Conservation (phyloP, 139 green algal species). For the Yamagishiella unicocca region DNA sequence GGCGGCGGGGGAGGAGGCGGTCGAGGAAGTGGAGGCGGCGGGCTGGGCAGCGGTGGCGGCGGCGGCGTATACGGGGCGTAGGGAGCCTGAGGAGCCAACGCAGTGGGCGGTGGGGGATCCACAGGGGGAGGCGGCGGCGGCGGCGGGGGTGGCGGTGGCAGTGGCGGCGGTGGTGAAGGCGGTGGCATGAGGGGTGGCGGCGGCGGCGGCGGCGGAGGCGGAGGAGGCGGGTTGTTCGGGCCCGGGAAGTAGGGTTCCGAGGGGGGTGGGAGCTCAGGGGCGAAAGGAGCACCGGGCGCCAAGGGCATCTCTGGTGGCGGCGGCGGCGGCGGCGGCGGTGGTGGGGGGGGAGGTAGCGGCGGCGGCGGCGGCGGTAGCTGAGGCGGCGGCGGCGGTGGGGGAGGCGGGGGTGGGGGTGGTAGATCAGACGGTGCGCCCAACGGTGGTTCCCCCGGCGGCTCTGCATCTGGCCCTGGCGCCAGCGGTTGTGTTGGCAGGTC, state of each 20-base stretch:
- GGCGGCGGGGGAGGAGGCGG: conserved; percentile 12
- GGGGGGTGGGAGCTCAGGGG: neutral
- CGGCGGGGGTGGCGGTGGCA: neutral
- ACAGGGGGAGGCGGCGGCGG: neutral
- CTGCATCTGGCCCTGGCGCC: neutral
- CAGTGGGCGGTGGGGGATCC: neutral
- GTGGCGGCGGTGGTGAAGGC: neutral
- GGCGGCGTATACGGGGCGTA: neutral
- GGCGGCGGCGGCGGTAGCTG: neutral
- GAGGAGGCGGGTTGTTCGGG: neutral
- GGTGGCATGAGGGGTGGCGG: neutral
- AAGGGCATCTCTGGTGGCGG: neutral
- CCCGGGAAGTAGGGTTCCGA: neutral
- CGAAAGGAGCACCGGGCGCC: neutral
- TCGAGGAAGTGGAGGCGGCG: neutral
- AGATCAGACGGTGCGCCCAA: neutral
- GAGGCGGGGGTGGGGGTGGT: neutral
- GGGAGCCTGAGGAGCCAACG: neutral
- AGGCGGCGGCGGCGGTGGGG: neutral
- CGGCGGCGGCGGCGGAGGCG: conserved; percentile 1
- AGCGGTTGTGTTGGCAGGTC: neutral
- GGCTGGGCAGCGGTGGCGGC: neutral
- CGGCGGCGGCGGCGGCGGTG: neutral
- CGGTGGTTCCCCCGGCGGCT: neutral
- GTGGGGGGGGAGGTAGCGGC: neutral